Base-by-base conservation (phyloP, 345 rosid species). In the Acer campestre region DNA sequence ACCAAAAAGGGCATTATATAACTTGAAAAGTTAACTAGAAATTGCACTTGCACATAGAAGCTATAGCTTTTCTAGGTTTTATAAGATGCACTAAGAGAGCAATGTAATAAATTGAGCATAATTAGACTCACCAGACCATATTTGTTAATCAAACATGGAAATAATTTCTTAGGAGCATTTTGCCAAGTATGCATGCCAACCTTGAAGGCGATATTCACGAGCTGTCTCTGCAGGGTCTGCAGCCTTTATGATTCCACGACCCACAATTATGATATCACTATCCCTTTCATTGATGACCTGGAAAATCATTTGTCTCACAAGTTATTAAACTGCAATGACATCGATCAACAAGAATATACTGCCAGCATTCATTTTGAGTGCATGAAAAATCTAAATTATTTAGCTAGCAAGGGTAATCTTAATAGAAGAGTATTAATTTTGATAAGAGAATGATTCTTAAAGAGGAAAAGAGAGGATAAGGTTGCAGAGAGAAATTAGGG, bases 161-260 rank as follows among this genome's bases (percentile, higher is more conserved):
- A 14, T 63, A 68, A 23, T 18, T 12, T 59, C 7, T 82, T 65
- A 87, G 0, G 62, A 3, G 79, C 93, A 85, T 80, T 90, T 91
- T 38, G 90, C 94, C 88, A 94, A 64, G 85, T 96, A 94, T 4
- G 98, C 97, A 71, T 92, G 89, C 99, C 99, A 96, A 79, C 98
- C 98, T 82, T 92, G 93, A 86, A 88, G 87, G 11, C 98, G 94
- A 77, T 94, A 96, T 59, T 91, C 95, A 0, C 88, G 90, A 62
- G 99, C 97, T 68, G 85, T 89, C 75, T 88, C 90, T 9, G 88
- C 89, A 71, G 99, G 97, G 51, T 94, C 81, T 20, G 86, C 82
- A 1, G 98, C 99, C 88, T 88, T 96, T 53, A 92, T 92, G 80
- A 94, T 96, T 81, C 99, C 98, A 5, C 98, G 90, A n/a, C 99